Evolutionary conservation across 352 stramenopile genomes (phyloP).

Genomic region (Globisporangium abappressorium): DNA sequence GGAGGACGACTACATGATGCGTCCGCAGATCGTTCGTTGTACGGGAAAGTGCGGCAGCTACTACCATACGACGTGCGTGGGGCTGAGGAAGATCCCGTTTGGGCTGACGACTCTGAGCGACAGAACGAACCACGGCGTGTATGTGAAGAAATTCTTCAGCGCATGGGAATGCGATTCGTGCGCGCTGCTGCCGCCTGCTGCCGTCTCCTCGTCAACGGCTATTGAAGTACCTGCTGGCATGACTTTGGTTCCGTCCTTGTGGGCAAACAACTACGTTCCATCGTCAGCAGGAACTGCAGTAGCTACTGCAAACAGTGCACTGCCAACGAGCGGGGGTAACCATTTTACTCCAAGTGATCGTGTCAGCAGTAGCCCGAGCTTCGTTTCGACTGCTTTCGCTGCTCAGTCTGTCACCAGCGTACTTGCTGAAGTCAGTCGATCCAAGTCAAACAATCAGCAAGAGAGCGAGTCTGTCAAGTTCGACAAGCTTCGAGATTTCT

Average conservation of each 20-base stretch:
- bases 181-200: conserved; percentile 17
- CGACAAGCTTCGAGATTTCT: conserved; percentile 59
- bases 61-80: conserved; percentile 78
- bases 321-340: not conserved
- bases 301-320: not conserved
- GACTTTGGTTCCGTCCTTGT: conserved; percentile 43
- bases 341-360: not conserved
- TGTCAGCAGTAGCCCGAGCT: not conserved
- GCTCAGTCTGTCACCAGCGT: not conserved
- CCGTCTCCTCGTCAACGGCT: not conserved
- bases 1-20: conserved; percentile 84
- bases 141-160: conserved; percentile 84
- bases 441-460: conserved; percentile 8
- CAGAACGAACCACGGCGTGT: conserved; percentile 71
- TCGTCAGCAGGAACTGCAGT: not conserved
- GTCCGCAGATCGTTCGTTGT: conserved; percentile 67
- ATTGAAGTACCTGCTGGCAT: conserved; percentile 38
- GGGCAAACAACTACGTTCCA: conserved; percentile 22
- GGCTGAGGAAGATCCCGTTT: conserved; percentile 77
- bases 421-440: not conserved
- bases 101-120: conserved; percentile 81
- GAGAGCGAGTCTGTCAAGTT: conserved; percentile 29
- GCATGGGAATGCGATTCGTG: conserved; percentile 71
- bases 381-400: not conserved
- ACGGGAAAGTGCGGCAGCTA: conserved; percentile 40